These are phyloP conservation scores for Linnemannia hyalina DNA, from an alignment of 192 early-diverging fungal species.

Conservation along the genomic window DNA sequence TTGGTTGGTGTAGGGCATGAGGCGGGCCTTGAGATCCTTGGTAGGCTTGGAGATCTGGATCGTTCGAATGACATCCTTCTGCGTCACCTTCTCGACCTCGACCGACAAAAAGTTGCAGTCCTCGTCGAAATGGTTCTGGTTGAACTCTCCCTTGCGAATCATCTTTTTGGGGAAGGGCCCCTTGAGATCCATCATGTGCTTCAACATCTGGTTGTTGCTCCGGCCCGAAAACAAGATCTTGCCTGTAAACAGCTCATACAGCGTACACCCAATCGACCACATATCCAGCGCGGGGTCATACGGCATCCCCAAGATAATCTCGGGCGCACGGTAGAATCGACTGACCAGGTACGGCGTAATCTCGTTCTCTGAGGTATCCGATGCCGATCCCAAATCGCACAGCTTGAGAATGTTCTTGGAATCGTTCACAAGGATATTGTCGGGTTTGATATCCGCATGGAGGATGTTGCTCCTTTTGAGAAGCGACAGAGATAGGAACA, in stretches of 20 bases:
- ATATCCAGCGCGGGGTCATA: constrained; percentile 93
- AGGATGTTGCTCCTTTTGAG: constrained; percentile 86
- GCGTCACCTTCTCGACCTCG: constrained; percentile 74
- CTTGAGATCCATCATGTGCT: constrained; percentile 92
- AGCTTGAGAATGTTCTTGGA: constrained; percentile 86
- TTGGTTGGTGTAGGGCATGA: constrained; percentile 69
- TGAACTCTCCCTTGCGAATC: constrained; percentile 87
- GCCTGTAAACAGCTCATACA: constrained; percentile 97
- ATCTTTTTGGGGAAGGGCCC: constrained; percentile 89
- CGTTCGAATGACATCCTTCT: constrained; percentile 77
- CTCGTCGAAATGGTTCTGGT: constrained; percentile 90
- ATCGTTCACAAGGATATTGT: constrained; percentile 95
- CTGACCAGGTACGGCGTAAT: constrained; percentile 97
- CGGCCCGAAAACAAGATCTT: constrained; percentile 94
- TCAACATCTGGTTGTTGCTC: constrained; percentile 97
- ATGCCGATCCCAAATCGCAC: constrained; percentile 95
- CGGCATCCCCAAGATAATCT: constrained; percentile 92
- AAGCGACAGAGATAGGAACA: constrained; percentile 87
- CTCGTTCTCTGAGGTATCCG: constrained; percentile 88
- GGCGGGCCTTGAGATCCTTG: constrained; percentile 77
- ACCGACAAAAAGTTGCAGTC: constrained; percentile 73
- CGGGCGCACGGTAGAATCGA: constrained; percentile 96
- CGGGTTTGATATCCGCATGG: constrained; percentile 98
- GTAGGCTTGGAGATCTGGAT: constrained; percentile 76
- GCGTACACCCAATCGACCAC: constrained; percentile 95